These are phyloP conservation scores for Zasmidium cellare DNA, from an alignment of 2,329 filamentous ascomycete species.

Conservation along the genomic window DNA sequence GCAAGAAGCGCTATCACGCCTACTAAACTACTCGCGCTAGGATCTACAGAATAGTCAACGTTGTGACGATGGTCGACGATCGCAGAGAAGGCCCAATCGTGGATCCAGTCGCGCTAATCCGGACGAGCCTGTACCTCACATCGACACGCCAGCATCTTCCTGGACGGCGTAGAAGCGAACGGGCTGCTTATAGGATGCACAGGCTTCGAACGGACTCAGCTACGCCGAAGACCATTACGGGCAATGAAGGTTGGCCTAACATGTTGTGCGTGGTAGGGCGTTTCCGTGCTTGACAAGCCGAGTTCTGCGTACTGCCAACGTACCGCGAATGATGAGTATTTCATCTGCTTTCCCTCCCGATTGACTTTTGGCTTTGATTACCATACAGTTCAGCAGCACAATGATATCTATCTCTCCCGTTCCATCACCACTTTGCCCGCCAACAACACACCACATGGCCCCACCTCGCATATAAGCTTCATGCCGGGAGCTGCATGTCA, in stretches of 20 bases:
- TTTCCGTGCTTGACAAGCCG: background rate
- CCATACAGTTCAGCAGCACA: background rate
- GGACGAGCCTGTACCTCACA: background rate
- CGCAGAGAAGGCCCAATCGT: background rate
- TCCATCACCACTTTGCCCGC: background rate
- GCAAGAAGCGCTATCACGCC: no score
- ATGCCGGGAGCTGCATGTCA: conserved; percentile 1
- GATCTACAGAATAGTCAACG: background rate
- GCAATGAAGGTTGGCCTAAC: background rate
- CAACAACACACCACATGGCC: background rate
- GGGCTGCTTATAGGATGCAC: background rate
- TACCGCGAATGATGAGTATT: background rate
- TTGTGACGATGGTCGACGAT: background rate
- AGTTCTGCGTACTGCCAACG: background rate
- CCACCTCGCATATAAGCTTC: background rate
- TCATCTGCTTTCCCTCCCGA: background rate
- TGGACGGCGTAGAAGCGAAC: background rate
- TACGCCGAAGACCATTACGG: background rate
- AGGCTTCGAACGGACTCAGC: background rate
- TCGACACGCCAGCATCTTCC: background rate
- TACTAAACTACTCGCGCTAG: background rate
- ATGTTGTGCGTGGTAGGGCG: background rate
- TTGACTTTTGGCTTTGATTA: background rate
- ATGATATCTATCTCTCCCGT: background rate
- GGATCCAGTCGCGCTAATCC: no score